Conservation (phyloP, 148 eudicot species). For the Vaccinium corymbosum region DNA sequence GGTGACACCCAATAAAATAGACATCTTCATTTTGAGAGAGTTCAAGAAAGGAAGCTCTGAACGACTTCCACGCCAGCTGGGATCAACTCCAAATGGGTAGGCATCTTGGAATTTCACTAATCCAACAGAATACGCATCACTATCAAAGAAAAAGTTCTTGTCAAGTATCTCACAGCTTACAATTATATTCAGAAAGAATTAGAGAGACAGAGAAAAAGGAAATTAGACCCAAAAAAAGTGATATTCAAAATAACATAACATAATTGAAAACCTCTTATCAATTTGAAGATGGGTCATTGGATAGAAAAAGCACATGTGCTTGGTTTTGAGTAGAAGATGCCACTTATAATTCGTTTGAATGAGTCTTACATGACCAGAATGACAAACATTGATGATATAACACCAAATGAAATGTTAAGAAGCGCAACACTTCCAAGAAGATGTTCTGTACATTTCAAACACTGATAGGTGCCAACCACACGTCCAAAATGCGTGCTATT, state of each 20-base stretch:
- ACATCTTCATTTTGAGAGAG: slow-evolving; percentile 98
- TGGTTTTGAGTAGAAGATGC: background rate
- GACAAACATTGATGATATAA: background rate
- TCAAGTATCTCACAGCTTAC: background rate
- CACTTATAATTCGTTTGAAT: background rate
- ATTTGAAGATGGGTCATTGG: background rate
- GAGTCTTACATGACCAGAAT: background rate
- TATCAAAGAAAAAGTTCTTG: slow-evolving; percentile 30
- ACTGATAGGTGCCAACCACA: background rate
- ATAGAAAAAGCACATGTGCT: background rate
- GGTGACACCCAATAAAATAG: slow-evolving; percentile 81
- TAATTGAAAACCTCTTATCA: background rate
- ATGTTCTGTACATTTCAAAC: background rate
- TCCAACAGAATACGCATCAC: slow-evolving; percentile 76
- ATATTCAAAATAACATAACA: background rate
- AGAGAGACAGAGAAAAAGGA: background rate
- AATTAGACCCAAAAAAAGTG: background rate
- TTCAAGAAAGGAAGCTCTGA: slow-evolving; percentile 95
- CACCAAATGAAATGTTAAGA: background rate
- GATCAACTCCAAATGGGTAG: slow-evolving; percentile 98
- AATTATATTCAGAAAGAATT: background rate
- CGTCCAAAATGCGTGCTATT: background rate
- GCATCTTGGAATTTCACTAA: slow-evolving; percentile 74
- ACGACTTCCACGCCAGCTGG: slow-evolving; percentile 99
- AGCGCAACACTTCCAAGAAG: background rate